Percentiles rank a stretch among this genome's conserved stretches.
Evolutionary conservation across 345 rosid genomes (phyloP).

Genomic region (Xanthoceras sorbifolium): DNA sequence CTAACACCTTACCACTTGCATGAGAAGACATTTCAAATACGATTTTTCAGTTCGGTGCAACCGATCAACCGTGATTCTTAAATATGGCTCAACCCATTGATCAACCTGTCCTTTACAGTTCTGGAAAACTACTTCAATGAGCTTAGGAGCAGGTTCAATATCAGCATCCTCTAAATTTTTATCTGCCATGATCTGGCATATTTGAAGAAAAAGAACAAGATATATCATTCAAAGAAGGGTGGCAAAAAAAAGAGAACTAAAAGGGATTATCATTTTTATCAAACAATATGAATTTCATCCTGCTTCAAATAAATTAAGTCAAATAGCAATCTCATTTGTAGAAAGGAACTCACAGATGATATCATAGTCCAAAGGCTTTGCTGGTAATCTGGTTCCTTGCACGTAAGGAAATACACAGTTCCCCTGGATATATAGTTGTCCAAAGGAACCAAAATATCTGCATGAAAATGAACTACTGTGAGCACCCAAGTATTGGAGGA

Average conservation of each 20-base stretch:
- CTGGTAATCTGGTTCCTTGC: slow-evolving; percentile 96
- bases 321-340: neutral
- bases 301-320: neutral
- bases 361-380: slow-evolving; percentile 92
- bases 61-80: slow-evolving; percentile 79
- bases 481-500: slow-evolving; percentile 12
- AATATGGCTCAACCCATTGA: slow-evolving; percentile 95
- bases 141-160: slow-evolving; percentile 96
- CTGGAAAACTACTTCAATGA: slow-evolving; percentile 94
- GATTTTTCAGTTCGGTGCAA: slow-evolving; percentile 77
- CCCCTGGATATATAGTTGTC: slow-evolving; percentile 97
- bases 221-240: neutral
- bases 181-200: slow-evolving; percentile 79
- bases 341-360: slow-evolving; percentile 72
- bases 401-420: slow-evolving; percentile 79
- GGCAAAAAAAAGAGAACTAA: neutral
- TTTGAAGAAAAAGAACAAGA: neutral
- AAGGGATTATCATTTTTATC: neutral
- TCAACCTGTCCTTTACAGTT: slow-evolving; percentile 98
- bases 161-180: slow-evolving; percentile 85
- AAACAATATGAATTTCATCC: neutral
- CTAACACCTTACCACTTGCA: slow-evolving; percentile 84
- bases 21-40: slow-evolving; percentile 85
- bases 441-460: slow-evolving; percentile 96
- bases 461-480: slow-evolving; percentile 15